Evolutionary conservation across 2,329 filamentous ascomycete species (phyloP).

Genomic region (Ophiostoma tasmaniense): DNA sequence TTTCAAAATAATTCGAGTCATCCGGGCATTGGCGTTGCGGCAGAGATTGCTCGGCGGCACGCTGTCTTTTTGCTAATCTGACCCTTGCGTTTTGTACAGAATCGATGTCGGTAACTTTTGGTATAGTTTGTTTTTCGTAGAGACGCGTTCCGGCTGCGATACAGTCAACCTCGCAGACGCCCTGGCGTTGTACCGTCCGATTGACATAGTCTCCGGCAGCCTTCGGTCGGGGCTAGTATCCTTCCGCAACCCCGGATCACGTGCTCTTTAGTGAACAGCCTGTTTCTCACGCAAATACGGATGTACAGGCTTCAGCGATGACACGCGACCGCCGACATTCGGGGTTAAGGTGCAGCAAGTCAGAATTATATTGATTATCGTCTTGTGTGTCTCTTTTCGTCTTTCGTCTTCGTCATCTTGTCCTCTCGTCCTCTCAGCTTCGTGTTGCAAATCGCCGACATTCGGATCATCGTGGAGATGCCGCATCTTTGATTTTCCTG

Average conservation of each 20-base stretch:
- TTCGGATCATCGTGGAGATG: not conserved
- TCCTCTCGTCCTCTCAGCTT: no score
- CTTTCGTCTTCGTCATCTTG: not conserved
- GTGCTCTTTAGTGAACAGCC: not conserved
- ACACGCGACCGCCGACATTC: not conserved
- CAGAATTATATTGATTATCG: not conserved
- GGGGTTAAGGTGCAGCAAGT: not conserved
- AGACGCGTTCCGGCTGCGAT: not conserved
- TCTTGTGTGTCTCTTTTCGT: not conserved
- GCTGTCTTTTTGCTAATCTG: not conserved
- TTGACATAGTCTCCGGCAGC: not conserved
- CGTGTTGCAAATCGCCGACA: not conserved
- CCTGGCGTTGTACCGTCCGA: not conserved
- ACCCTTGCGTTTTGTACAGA: not conserved
- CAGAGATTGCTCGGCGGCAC: not conserved
- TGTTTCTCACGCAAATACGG: not conserved
- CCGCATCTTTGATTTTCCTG: no score
- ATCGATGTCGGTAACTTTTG: not conserved
- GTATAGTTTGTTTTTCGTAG: not conserved
- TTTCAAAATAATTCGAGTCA: not conserved
- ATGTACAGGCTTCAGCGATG: no score
- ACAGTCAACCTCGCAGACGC: not conserved
- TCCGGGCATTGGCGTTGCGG: not conserved
- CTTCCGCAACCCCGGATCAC: not conserved
- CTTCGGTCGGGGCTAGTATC: not conserved